Percentiles rank a stretch among this genome's conserved stretches.
Evolutionary conservation across 441 rosid species (phyloP).

Genomic region (Pelargonium exstipulatum): DNA sequence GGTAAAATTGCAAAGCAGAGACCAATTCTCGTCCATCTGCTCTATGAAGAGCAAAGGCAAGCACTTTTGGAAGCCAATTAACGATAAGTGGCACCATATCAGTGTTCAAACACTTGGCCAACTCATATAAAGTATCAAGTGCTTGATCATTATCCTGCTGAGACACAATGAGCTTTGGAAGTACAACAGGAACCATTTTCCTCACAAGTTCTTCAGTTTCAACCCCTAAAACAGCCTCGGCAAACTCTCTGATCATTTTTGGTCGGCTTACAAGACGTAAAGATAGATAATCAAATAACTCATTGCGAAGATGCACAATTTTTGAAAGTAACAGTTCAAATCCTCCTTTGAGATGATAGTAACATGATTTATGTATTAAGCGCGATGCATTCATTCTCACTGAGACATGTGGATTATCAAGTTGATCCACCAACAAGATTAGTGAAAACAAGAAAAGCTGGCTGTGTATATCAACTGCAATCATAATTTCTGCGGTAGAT

Average conservation of each 20-base stretch:
- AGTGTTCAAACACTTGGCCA: constrained; percentile 68
- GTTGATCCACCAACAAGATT: constrained; percentile 81
- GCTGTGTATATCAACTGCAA: constrained; percentile 57
- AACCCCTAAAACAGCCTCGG: constrained; percentile 82
- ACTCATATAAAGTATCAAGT: constrained; percentile 51
- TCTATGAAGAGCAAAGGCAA: constrained; percentile 84
- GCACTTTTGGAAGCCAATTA: constrained; percentile 92
- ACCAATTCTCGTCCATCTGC: constrained; percentile 56
- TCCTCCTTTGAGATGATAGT: constrained; percentile 78
- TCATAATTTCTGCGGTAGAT: constrained; percentile 70
- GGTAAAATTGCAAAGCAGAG: constrained; percentile 80
- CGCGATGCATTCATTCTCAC: constrained; percentile 70
- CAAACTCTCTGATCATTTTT: constrained; percentile 74
- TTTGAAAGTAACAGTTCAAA: constrained; percentile 55
- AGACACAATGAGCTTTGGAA: constrained; percentile 91
- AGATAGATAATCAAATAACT: constrained; percentile 67
- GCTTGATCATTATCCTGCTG: constrained; percentile 64
- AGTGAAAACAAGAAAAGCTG: constrained; percentile 65
- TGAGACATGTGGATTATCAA: constrained; percentile 64
- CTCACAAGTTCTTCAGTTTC: constrained; percentile 62
- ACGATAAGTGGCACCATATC: constrained; percentile 74
- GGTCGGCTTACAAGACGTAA: constrained; percentile 61
- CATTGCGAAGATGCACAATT: constrained; percentile 51
- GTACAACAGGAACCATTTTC: constrained; percentile 82
- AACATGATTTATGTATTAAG: constrained; percentile 66